Evolutionary conservation across 148 eudicot species (phyloP).

Genomic region (Rhododendron ferrugineum): DNA sequence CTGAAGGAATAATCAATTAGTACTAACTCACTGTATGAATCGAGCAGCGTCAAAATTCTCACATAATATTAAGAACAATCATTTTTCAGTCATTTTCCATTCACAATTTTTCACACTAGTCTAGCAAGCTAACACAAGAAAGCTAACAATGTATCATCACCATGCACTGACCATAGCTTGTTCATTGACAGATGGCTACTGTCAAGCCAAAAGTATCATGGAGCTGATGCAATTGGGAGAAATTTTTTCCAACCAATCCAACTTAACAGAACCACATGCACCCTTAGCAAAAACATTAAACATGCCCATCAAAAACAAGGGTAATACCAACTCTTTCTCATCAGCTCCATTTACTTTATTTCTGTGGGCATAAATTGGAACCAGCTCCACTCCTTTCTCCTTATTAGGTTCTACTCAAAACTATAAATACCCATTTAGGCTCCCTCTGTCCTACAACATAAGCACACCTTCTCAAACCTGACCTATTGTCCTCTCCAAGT

Average conservation of each 20-base stretch:
- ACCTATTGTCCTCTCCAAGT: not conserved
- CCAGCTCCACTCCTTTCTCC: slow-evolving; percentile 28
- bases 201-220: too few species aligned
- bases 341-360: slow-evolving; percentile 3
- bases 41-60: too few species aligned
- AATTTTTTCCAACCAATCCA: not conserved
- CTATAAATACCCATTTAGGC: not conserved
- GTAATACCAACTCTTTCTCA: slow-evolving; percentile 16
- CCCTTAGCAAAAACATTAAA: not conserved
- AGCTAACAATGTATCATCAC: too few species aligned
- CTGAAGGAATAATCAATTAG: too few species aligned
- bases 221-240: not conserved
- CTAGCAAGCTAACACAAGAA: too few species aligned
- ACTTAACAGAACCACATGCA: slow-evolving; percentile 10
- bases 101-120: too few species aligned
- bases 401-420: not conserved
- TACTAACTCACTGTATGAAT: too few species aligned
- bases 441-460: not conserved
- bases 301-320: not conserved
- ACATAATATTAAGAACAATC: too few species aligned
- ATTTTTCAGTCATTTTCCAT: too few species aligned
- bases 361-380: not conserved
- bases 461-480: not conserved
- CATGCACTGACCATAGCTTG: too few species aligned
- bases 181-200: too few species aligned